These are phyloP conservation scores for Glonium stellatum DNA, from an alignment of 495 filamentous ascomycete genomes.

Conservation along the genomic window DNA sequence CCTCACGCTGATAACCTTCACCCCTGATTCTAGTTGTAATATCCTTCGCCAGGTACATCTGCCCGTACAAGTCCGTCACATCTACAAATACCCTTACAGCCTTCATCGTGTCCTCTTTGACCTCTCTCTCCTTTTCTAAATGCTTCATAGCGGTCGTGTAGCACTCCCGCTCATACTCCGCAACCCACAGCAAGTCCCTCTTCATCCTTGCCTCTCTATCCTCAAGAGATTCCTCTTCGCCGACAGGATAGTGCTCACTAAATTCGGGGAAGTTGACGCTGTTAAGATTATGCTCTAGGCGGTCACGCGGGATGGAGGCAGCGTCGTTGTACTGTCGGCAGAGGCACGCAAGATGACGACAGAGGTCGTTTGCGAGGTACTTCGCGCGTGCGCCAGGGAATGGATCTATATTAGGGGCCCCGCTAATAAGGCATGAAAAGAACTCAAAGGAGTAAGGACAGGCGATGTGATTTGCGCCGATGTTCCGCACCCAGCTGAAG, in stretches of 20 bases:
- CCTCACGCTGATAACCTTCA: too few species aligned
- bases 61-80: conserved; percentile 7
- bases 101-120: not conserved
- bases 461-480: conserved; percentile 33
- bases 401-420: conserved; percentile 1
- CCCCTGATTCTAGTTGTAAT: not conserved
- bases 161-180: conserved; percentile 32
- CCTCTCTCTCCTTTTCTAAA: too few species aligned
- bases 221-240: not conserved
- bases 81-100: conserved; percentile 1
- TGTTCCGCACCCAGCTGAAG: conserved; percentile 37
- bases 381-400: conserved; percentile 23
- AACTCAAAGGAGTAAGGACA: conserved; percentile 39
- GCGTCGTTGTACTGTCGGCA: conserved; percentile 42
- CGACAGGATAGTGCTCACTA: not conserved
- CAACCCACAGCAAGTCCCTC: conserved; percentile 27
- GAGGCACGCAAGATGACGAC: conserved; percentile 35
- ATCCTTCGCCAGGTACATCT: conserved; percentile 9
- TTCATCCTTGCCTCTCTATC: conserved; percentile 17
- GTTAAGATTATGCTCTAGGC: conserved; percentile 37
- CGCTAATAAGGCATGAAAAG: conserved; percentile 32
- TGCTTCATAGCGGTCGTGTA: not conserved
- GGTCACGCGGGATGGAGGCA: conserved; percentile 34
- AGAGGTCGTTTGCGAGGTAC: conserved; percentile 33
- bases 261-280: conserved; percentile 40